A percentile compares a stretch with the other conserved stretches of the same genome.
phyloP scores from a whole-genome alignment of 768 basidiomycete genomes.

The Strobilomyces echinocephalus region DNA sequence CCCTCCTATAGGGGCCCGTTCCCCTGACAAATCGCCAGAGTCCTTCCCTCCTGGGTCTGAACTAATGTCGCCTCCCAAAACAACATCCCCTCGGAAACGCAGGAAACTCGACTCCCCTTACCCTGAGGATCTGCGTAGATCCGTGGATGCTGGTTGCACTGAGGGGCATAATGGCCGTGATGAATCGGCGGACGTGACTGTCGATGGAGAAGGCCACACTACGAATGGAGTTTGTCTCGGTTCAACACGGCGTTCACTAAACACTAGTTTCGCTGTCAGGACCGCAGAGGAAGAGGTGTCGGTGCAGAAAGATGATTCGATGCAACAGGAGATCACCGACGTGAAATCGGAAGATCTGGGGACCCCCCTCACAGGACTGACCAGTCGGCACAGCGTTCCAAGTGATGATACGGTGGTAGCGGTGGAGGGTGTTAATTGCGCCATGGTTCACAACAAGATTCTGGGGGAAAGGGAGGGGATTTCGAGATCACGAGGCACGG shows the following conservation, averaged over 20 bases:
- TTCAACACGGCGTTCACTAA: conserved; percentile 1
- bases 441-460: conserved; percentile 28
- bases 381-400: conserved; percentile 51
- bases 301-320: conserved; percentile 1
- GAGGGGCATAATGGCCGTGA: conserved; percentile 4
- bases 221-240: conserved; percentile 15
- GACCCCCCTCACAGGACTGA: conserved; percentile 45
- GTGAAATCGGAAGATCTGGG: conserved; percentile 52
- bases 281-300: neutral
- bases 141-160: conserved; percentile 2
- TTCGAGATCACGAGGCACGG: conserved; percentile 2
- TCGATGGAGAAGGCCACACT: conserved; percentile 14
- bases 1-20: conserved; percentile 23
- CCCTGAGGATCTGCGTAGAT: conserved; percentile 18
- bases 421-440: conserved; percentile 27
- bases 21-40: conserved; percentile 5
- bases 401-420: conserved; percentile 55
- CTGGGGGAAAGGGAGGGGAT: conserved; percentile 15
- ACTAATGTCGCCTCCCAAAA: conserved; percentile 13
- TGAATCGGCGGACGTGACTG: conserved; percentile 3
- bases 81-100: conserved; percentile 39
- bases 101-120: conserved; percentile 38
- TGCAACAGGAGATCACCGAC: conserved; percentile 20
- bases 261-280: neutral
- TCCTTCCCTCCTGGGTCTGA: conserved; percentile 5